Conservation (phyloP, 257 asterid genomes). For the Asclepias syriaca region DNA sequence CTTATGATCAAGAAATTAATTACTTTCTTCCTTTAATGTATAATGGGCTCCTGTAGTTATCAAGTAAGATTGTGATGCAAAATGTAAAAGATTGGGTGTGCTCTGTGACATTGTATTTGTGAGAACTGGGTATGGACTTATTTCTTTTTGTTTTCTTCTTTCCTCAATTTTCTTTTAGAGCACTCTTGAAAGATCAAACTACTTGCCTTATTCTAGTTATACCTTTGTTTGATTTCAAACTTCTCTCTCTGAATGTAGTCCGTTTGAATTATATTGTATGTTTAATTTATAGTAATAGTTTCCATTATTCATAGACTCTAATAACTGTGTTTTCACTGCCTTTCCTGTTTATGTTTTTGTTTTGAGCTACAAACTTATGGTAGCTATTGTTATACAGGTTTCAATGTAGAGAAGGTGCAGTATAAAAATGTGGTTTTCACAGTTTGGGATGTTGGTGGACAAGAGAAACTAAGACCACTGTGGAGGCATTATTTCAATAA, state of each 20-base stretch:
- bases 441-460: constrained; percentile 99
- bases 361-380: constrained; percentile 16
- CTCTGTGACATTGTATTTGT: not conserved
- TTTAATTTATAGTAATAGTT: not conserved
- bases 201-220: not conserved
- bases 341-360: not conserved
- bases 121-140: not conserved
- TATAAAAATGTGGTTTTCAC: constrained; percentile 88
- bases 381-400: constrained; percentile 53
- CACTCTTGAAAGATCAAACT: not conserved
- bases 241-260: not conserved
- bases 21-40: not conserved
- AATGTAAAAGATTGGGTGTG: not conserved
- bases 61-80: not conserved
- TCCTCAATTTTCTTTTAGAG: not conserved
- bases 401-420: constrained; percentile 96
- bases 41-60: not conserved
- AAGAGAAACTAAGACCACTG: constrained; percentile 86
- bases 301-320: not conserved
- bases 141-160: not conserved
- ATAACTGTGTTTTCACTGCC: not conserved
- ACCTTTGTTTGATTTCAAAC: not conserved
- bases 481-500: constrained; percentile 97
- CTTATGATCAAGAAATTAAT: not conserved
- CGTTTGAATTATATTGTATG: not conserved